Conservation (phyloP, 2,329 filamentous ascomycete species). For the Parasarocladium wereldwijsianum region DNA sequence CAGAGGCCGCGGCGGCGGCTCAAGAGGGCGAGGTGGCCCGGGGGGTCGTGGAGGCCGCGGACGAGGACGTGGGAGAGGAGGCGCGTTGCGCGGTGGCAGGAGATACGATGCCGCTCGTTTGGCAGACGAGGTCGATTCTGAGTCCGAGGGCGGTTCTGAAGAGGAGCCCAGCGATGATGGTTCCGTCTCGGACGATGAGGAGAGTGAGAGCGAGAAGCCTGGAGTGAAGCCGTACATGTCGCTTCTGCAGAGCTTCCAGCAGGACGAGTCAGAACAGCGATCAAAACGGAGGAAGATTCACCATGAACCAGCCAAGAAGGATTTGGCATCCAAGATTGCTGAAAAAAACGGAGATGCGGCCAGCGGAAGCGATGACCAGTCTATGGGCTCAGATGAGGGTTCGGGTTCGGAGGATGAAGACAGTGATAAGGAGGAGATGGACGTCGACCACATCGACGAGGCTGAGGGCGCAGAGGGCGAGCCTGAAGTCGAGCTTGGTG, state of each 20-base stretch:
- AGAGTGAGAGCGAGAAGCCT: conserved; percentile 17
- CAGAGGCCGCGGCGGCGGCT: conserved; percentile 18
- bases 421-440: too few relatives aligned
- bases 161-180: conserved; percentile 13
- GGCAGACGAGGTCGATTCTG: conserved; percentile 17
- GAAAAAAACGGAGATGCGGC: neutral
- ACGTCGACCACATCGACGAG: conserved; percentile 17
- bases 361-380: conserved; percentile 20
- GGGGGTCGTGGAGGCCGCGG: conserved; percentile 12
- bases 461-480: conserved; percentile 8
- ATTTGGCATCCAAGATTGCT: too few relatives aligned
- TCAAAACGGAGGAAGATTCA: conserved; percentile 45
- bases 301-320: conserved; percentile 8
- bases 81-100: conserved; percentile 10
- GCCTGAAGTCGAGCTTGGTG: conserved; percentile 15
- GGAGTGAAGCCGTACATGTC: conserved; percentile 37
- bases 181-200: conserved; percentile 19
- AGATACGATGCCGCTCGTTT: conserved; percentile 20
- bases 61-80: conserved; percentile 14
- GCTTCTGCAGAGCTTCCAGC: conserved; percentile 39
- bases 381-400: conserved; percentile 9
- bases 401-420: conserved; percentile 28
- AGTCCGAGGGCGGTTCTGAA: conserved; percentile 9
- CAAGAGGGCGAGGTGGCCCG: conserved; percentile 12
- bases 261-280: conserved; percentile 27